These are phyloP conservation scores for Xylaria sp. DNA, from an alignment of 2,329 filamentous ascomycete species.

Conservation along the genomic window DNA sequence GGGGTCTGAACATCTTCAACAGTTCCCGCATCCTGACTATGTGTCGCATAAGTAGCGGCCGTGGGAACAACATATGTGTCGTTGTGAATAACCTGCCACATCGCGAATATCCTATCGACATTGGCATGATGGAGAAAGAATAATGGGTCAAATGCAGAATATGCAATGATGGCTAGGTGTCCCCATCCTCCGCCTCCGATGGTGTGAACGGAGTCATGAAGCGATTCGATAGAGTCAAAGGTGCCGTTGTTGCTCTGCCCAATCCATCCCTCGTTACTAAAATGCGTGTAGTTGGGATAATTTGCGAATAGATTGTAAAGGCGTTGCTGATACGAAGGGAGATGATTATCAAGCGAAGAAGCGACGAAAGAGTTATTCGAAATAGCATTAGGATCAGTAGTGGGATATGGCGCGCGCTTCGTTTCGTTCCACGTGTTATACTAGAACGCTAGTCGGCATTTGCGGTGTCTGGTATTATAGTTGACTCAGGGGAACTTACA, in stretches of 20 bases:
- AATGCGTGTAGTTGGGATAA: conserved; percentile 74
- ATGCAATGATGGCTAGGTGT: conserved; percentile 76
- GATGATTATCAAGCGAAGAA: conserved; percentile 62
- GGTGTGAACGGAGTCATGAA: conserved; percentile 73
- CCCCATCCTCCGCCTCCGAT: conserved; percentile 63
- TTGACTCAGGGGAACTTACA: conserved; percentile 56
- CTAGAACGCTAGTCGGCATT: conserved; percentile 51
- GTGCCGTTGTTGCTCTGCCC: conserved; percentile 55
- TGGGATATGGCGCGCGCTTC: conserved; percentile 63
- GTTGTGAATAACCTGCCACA: conserved; percentile 82
- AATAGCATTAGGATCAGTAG: conserved; percentile 53
- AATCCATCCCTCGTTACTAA: conserved; percentile 76
- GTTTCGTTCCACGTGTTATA: conserved; percentile 70
- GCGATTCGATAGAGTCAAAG: conserved; percentile 72
- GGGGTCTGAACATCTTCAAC: conserved; percentile 66
- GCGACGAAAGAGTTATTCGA: conserved; percentile 71
- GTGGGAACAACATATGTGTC: conserved; percentile 72
- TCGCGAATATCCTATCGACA: conserved; percentile 77
- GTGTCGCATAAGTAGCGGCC: conserved; percentile 67
- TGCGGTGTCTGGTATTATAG: not conserved
- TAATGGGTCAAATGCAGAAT: conserved; percentile 81
- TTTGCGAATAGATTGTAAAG: conserved; percentile 75
- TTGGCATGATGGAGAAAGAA: conserved; percentile 83
- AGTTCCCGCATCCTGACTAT: conserved; percentile 66
- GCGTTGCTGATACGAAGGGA: conserved; percentile 67